phyloP scores from a whole-genome alignment of 106 monocot genomes.

The Ottelia alismoides region DNA sequence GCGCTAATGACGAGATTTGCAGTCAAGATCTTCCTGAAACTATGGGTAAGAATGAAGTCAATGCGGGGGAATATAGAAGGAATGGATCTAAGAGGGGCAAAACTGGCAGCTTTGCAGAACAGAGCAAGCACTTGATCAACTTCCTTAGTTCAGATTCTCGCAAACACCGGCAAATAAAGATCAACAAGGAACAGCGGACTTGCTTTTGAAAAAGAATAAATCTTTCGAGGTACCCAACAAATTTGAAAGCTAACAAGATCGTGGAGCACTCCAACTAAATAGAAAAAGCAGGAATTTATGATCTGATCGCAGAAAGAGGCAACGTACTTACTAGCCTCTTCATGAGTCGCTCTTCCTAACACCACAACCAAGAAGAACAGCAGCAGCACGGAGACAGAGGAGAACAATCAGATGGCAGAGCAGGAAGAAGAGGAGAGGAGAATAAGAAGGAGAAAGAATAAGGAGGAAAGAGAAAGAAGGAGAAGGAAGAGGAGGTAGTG shows the following conservation, averaged over 20 bases:
- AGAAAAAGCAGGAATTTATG: too few species aligned
- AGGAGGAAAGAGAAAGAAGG: neutral
- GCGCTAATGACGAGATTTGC: neutral
- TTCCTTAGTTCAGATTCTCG: too few species aligned
- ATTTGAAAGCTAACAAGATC: neutral
- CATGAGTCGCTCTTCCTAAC: constrained; percentile 1
- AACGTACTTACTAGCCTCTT: neutral
- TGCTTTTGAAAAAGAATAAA: neutral
- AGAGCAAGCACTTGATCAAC: neutral
- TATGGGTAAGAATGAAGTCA: neutral
- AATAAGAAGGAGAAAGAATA: neutral
- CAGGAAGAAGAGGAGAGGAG: too few species aligned
- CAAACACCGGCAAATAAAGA: too few species aligned
- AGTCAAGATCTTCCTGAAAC: too few species aligned
- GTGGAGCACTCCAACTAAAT: neutral
- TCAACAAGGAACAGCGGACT: neutral
- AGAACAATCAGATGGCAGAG: too few species aligned
- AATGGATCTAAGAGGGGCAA: too few species aligned
- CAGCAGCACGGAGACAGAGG: too few species aligned
- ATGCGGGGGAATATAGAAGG: too few species aligned
- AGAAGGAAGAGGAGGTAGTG: neutral
- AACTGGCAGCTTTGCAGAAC: too few species aligned
- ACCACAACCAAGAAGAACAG: neutral
- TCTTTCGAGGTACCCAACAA: neutral
- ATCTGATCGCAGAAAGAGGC: constrained; percentile 3